Evolutionary conservation across 2,329 filamentous ascomycete species (phyloP).

Genomic region (Hirsutella thompsonii): DNA sequence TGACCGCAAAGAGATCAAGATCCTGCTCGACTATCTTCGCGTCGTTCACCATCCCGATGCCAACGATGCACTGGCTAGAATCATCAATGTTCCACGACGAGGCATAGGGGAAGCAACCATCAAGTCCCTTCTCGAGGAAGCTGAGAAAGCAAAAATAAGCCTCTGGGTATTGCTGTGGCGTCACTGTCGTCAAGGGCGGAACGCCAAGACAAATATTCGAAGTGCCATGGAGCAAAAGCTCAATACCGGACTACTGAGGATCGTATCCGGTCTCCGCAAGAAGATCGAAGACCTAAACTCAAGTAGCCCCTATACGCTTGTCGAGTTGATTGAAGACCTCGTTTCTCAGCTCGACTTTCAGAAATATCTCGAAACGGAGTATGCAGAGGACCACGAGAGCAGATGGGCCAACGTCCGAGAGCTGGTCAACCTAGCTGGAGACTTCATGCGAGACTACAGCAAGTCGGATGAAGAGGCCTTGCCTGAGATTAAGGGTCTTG

Average conservation of each 20-base stretch:
- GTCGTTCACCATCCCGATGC: slow-evolving; percentile 76
- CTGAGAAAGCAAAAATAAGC: slow-evolving; percentile 53
- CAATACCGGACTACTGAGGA: slow-evolving; percentile 33
- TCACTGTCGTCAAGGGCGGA: slow-evolving; percentile 37
- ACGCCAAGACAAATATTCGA: slow-evolving; percentile 34
- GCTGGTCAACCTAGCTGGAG: slow-evolving; percentile 65
- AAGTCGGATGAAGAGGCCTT: slow-evolving; percentile 39
- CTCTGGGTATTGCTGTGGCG: slow-evolving; percentile 62
- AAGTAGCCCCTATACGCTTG: slow-evolving; percentile 21
- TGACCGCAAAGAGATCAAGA: slow-evolving; percentile 78
- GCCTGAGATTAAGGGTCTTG: slow-evolving; percentile 57
- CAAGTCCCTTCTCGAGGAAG: slow-evolving; percentile 62
- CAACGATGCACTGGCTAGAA: slow-evolving; percentile 70
- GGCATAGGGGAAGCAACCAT: slow-evolving; percentile 72
- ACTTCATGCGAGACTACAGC: slow-evolving; percentile 42
- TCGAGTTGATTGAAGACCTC: slow-evolving; percentile 36
- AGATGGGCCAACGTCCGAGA: slow-evolving; percentile 86
- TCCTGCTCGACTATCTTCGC: slow-evolving; percentile 76
- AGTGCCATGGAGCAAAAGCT: slow-evolving; percentile 39
- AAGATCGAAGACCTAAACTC: slow-evolving; percentile 15
- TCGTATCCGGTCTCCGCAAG: slow-evolving; percentile 21
- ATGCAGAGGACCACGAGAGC: slow-evolving; percentile 62
- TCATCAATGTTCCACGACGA: slow-evolving; percentile 74
- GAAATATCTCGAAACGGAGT: slow-evolving; percentile 57
- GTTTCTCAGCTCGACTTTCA: slow-evolving; percentile 59